phyloP scores from a whole-genome alignment of 1,284 basidiomycete genomes.

The Apiotrichum sp. region DNA sequence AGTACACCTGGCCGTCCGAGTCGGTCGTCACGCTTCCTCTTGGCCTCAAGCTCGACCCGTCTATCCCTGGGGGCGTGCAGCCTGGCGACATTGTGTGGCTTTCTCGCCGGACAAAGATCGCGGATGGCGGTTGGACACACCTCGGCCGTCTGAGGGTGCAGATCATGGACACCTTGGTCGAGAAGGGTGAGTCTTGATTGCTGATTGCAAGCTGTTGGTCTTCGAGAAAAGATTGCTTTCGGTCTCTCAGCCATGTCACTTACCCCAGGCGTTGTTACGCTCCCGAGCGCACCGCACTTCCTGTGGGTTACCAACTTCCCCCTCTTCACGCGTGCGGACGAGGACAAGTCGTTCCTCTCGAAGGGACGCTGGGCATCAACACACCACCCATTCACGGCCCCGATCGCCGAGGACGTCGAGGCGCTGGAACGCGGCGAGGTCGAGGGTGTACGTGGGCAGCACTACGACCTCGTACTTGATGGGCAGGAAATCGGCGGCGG shows the following conservation, averaged over 20 bases:
- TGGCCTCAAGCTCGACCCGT: slow-evolving; percentile 30
- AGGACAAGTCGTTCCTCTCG: slow-evolving; percentile 78
- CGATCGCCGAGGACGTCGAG: slow-evolving; percentile 79
- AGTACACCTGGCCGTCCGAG: slow-evolving; percentile 36
- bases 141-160: slow-evolving; percentile 67
- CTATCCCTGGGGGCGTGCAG: slow-evolving; percentile 37
- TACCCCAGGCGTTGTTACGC: slow-evolving; percentile 52
- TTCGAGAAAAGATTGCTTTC: too few relatives aligned
- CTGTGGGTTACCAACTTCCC: slow-evolving; percentile 96
- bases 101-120: slow-evolving; percentile 49
- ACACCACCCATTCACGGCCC: slow-evolving; percentile 94
- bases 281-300: slow-evolving; percentile 66
- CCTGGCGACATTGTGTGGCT: slow-evolving; percentile 54
- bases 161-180: slow-evolving; percentile 59
- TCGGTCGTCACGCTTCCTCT: slow-evolving; percentile 36
- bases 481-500: slow-evolving; percentile 91
- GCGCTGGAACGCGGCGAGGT: slow-evolving; percentile 64
- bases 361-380: slow-evolving; percentile 81
- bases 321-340: slow-evolving; percentile 79
- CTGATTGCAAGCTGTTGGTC: not conserved
- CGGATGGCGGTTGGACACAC: slow-evolving; percentile 73
- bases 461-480: slow-evolving; percentile 95
- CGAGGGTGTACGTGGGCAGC: slow-evolving; percentile 76
- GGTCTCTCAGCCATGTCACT: not conserved
- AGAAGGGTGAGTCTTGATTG: slow-evolving; percentile 51